These are phyloP conservation scores for Danielia oregonensis DNA, from an alignment of 805 yeast genomes.

Conservation along the genomic window DNA sequence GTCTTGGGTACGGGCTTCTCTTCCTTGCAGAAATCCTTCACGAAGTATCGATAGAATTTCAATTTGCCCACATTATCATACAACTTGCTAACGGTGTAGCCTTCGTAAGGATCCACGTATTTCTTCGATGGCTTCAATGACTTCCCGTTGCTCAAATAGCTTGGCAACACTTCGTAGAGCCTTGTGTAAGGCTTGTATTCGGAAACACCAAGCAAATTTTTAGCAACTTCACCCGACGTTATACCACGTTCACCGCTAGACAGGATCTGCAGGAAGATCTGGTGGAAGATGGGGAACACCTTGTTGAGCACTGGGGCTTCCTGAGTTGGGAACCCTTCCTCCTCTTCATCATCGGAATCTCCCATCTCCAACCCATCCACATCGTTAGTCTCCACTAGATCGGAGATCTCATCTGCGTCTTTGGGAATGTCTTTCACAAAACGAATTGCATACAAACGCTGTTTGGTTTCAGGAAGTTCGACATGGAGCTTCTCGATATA, in stretches of 20 bases:
- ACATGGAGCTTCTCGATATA: slow-evolving; percentile 52
- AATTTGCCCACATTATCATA: slow-evolving; percentile 72
- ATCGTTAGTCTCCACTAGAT: slow-evolving; percentile 28
- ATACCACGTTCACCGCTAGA: slow-evolving; percentile 47
- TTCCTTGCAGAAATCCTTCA: slow-evolving; percentile 15
- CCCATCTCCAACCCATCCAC: slow-evolving; percentile 15
- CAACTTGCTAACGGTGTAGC: slow-evolving; percentile 47
- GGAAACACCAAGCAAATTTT: slow-evolving; percentile 49
- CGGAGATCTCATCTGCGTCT: slow-evolving; percentile 42
- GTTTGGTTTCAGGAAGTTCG: slow-evolving; percentile 24
- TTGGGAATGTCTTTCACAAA: slow-evolving; percentile 46
- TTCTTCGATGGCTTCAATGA: slow-evolving; percentile 23
- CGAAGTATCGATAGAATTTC: slow-evolving; percentile 61
- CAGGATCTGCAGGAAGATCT: slow-evolving; percentile 49
- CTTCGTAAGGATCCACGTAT: slow-evolving; percentile 26
- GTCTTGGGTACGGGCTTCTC: slow-evolving; percentile 9
- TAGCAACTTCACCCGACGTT: slow-evolving; percentile 53
- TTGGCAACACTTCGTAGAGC: slow-evolving; percentile 47
- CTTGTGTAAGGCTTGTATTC: slow-evolving; percentile 51
- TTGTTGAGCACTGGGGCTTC: slow-evolving; percentile 43
- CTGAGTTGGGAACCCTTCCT: slow-evolving; percentile 2
- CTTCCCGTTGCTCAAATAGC: slow-evolving; percentile 29
- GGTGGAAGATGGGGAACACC: slow-evolving; percentile 62
- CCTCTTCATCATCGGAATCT: slow-evolving; percentile 20
- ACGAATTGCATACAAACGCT: slow-evolving; percentile 30